Conservation (phyloP, 345 rosid genomes). For the Citrus sp. region DNA sequence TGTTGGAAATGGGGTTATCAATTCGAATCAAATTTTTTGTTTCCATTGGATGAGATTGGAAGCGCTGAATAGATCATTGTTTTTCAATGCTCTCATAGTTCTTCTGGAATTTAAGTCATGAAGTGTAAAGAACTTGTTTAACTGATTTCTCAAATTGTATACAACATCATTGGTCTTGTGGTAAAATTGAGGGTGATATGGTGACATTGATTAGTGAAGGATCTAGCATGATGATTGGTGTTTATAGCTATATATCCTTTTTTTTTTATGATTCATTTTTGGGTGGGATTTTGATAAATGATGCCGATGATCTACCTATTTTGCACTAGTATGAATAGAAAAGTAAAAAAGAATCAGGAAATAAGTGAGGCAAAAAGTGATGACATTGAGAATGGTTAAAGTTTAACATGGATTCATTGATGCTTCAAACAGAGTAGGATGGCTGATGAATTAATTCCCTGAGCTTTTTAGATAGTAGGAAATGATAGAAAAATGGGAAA, state of each 20-base stretch:
- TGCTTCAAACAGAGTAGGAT: not conserved
- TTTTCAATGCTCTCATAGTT: not conserved
- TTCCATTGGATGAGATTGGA: not conserved
- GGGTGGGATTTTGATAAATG: not conserved
- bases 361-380: not conserved
- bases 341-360: not conserved
- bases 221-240: not conserved
- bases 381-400: not conserved
- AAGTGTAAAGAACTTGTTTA: not conserved
- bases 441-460: not conserved
- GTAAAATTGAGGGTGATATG: not conserved
- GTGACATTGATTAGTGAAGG: not conserved
- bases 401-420: not conserved
- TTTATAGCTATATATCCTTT: not conserved
- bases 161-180: not conserved
- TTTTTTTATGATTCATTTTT: not conserved
- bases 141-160: not conserved
- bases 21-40: too few relatives aligned
- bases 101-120: not conserved
- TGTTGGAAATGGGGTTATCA: not conserved
- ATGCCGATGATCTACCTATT: not conserved
- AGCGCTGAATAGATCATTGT: not conserved
- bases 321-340: not conserved
- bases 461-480: not conserved
- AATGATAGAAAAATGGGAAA: not conserved